Base-by-base conservation (phyloP, 257 asterid genomes). In the Capsicum chinense region DNA sequence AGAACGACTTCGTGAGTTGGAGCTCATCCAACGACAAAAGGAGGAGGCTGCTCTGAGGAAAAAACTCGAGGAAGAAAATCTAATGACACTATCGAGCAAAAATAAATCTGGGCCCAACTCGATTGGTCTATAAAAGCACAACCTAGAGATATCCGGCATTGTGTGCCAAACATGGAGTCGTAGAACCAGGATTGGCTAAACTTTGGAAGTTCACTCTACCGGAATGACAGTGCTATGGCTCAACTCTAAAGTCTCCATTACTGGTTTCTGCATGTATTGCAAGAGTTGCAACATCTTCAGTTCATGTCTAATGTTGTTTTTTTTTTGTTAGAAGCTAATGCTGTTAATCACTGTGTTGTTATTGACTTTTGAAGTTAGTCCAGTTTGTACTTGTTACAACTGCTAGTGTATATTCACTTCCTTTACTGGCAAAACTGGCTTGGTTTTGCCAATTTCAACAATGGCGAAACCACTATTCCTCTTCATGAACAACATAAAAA, bases 11-110 rank as follows among this genome's bases (percentile, higher is more conserved):
- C 88, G 94, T 14, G 97, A 94, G 89, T 59, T 95, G 90, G 99
- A 92, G 88, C 68, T 94, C 90, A 91, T 94, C 74, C 99, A 93
- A 85, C 90, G 99, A 87, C 99, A 95, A 83, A 94, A 95, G 83
- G 97, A 92, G 89, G 99, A 93, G 90, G 94, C 91, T 85, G 90
- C 95, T 86, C 82, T 97, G 63, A 90, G 97, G 86, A 92, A 94
- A 85, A 93, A 89, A 87, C 48, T 84, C 48, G 96, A 94, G 87
- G 96, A 91, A 84, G 95, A 94, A 86, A 90, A 89, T 71, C 90
- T 88, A 81, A 69, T n/a, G 56, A 84, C 73, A n/a, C 58, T 89
- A 70, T 19, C 52, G 33, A 87, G 89, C 85, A 91, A 86, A 83
- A 89, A 76, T 89, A 90, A 91, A 79, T 88, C 95, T 35, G 86